Conservation (phyloP, 352 stramenopile genomes). For the Pythium insidiosum region DNA sequence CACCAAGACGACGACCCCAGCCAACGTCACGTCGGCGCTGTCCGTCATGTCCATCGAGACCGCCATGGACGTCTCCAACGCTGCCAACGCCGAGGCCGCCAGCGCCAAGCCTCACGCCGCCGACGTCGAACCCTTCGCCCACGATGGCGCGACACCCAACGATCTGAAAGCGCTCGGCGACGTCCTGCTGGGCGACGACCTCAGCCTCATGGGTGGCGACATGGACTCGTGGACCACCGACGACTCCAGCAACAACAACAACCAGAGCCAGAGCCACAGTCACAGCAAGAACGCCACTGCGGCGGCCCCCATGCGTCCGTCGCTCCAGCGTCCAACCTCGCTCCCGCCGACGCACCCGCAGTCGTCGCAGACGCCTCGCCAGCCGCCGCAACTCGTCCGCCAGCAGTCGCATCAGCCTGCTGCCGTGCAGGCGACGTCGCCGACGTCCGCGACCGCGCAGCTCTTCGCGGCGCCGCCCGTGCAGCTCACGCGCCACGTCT, state of each 20-base stretch:
- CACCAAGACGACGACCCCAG: background rate
- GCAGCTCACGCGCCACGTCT: constrained; percentile 60
- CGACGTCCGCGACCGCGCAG: background rate
- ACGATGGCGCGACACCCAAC: constrained; percentile 8
- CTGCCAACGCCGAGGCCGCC: background rate
- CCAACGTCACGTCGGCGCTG: background rate
- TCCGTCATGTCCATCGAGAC: constrained; percentile 5
- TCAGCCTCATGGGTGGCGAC: constrained; percentile 62
- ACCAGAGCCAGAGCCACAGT: background rate
- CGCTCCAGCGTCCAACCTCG: constrained; percentile 8
- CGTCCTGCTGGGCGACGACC: constrained; percentile 50
- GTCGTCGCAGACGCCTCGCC: constrained; percentile 15
- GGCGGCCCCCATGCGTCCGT: background rate
- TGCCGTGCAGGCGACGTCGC: background rate
- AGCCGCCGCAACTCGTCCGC: constrained; percentile 1
- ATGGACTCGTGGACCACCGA: constrained; percentile 35
- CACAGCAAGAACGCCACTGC: constrained; percentile 7
- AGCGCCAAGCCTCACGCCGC: constrained; percentile 12
- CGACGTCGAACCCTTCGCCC: constrained; percentile 7
- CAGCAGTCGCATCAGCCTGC: constrained; percentile 5
- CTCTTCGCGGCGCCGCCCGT: constrained; percentile 38
- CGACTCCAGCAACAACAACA: background rate
- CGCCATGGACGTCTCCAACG: background rate
- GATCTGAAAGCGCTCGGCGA: constrained; percentile 25
- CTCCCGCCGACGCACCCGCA: constrained; percentile 10